Evolutionary conservation across 176 grass and related monocot species (phyloP), one percentile per base, ranked within the genome.

Genomic region (Alopecurus myosuroides): DNA sequence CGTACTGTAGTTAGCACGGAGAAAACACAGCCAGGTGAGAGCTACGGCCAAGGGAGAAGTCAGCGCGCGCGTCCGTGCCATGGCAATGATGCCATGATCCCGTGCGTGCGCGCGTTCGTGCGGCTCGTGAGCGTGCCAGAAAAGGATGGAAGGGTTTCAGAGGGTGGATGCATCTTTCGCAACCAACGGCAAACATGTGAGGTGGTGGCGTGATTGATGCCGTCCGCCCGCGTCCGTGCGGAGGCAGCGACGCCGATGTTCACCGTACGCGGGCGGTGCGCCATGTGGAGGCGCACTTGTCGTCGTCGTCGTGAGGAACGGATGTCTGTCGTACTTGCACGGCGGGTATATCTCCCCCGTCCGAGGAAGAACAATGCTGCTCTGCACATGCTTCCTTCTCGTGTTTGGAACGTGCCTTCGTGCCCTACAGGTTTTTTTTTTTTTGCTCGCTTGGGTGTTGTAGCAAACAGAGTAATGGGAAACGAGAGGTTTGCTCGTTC

Each of bases 71-170:
- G n/a, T n/a, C 29, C 61, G 78, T 25, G 48, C 20, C 48, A 8
- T 45, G 53, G 23, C 36, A 20, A 17, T 19, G 9, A 29, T 29
- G 40, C 36, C 5, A 14, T 45, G 39, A 44, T 29, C 40, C 26
- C 7, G 2, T 28, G 42, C 42, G 60, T 22, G 30, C 17, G 42
- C 42, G 60, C 19, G 30, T n/a, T 62, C 60, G 46, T 82, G 86
- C 52, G 23, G 12, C 80, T 37, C 81, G 81, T 88, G 87, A 80
- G 29, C n/a, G n/a, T n/a, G n/a, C 18, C 23, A 9, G 7, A 48
- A 4, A 19, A 33, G 63, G 37, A 29, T 9, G 77, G 74, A 34
- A 35, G 51, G 19, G 81, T 49, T 18, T n/a, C n/a, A n/a, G n/a
- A n/a, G n/a, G n/a, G n/a, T n/a, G n/a, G n/a, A n/a, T n/a, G n/a